Percentiles rank a stretch among this genome's conserved stretches.
phyloP scores from a whole-genome alignment of 345 rosid species.

The Gossypium anomalum region DNA sequence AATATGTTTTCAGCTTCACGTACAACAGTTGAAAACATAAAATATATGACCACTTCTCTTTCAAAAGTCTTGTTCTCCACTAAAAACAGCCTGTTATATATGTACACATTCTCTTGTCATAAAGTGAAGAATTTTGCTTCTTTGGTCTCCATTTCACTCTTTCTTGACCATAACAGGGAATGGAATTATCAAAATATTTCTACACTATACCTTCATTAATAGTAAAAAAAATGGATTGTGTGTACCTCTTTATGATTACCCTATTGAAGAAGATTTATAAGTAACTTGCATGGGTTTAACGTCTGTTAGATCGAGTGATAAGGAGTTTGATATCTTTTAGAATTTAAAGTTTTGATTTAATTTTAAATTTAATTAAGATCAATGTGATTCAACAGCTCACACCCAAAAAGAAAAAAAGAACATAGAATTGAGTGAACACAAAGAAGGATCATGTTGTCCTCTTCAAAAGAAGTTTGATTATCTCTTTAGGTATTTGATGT shows the following conservation, averaged over 20 bases:
- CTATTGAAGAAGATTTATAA: not conserved
- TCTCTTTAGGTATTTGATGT: constrained; percentile 7
- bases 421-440: not conserved
- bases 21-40: not conserved
- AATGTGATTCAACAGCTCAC: too few relatives aligned
- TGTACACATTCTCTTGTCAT: not conserved
- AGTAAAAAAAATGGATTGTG: too few relatives aligned
- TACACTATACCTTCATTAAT: not conserved
- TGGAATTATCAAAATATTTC: not conserved
- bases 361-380: too few relatives aligned
- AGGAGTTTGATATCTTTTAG: too few relatives aligned
- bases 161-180: not conserved
- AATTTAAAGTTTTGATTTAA: too few relatives aligned
- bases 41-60: not conserved
- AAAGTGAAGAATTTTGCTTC: constrained; percentile 1
- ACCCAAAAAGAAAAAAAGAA: too few relatives aligned
- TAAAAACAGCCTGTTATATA: not conserved
- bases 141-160: not conserved
- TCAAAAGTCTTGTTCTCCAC: not conserved
- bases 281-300: not conserved
- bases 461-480: not conserved
- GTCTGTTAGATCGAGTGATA: too few relatives aligned
- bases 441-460: not conserved
- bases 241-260: not conserved
- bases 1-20: not conserved